Evolutionary conservation across 208 protist species (phyloP), one percentile per base, ranked within the genome.

Genomic region (Crithidia sp.): DNA sequence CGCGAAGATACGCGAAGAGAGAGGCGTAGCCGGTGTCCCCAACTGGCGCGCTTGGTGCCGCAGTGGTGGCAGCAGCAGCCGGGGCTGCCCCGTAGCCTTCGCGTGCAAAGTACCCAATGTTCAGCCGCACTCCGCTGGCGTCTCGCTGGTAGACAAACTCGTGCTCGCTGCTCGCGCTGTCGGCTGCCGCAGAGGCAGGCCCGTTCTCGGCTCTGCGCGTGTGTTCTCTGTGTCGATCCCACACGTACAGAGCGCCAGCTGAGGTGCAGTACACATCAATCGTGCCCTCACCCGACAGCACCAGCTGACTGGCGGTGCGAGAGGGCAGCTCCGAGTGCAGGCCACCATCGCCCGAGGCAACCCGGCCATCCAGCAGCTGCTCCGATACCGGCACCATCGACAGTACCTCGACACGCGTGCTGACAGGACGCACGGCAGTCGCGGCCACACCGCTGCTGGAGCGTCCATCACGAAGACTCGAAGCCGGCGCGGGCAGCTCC

Each of bases 221-320:
- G 17, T 37, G 28, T 3, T 65, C 57, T 7, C 19, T 52, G 5
- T 41, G 70, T 9, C 50, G 10, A 28, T 67, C 61, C 70, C 70
- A 75, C 3, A 75, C 28, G 14, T 75, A 67, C 3, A 75, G 7
- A 3, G 45, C 70, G 2, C 70, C 70, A 8, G 45, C 45, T 0
- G 44, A 47, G 5, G 60, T 63, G 53, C 59, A 67, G 44, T 57
- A 75, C 7, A 75, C 70, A 28, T 75, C 58, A 5, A 75, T 43
- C 3, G 54, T 61, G 17, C 53, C 53, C 7, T 61, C 65, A 2
- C 7, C 53, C 10, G 36, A 40, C 39, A 39, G 36, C 52, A 39
- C 17, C 52, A 61, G 43, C 37, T 59, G 19, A 53, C 65, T 70
- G 3, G 36, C 37, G 4, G 53, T 37, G 3, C 53, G 53, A 1